Conservation (phyloP, 2,329 filamentous ascomycete species). For the Laburnicola sp. region DNA sequence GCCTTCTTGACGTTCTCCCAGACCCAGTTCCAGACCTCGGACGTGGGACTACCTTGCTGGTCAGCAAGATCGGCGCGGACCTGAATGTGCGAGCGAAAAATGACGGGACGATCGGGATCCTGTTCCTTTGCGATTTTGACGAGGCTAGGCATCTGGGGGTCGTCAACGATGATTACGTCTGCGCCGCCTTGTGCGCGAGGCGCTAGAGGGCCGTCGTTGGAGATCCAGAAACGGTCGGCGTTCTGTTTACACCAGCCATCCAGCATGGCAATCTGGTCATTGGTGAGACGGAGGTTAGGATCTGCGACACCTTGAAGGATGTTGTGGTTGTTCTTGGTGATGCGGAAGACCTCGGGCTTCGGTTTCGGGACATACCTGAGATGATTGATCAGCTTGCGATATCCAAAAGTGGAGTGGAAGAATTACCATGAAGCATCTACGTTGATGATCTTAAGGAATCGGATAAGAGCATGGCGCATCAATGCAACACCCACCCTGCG, state of each 20-base stretch:
- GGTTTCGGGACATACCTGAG: conserved; percentile 73
- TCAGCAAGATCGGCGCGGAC: conserved; percentile 74
- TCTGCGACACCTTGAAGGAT: conserved; percentile 78
- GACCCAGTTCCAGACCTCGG: conserved; percentile 74
- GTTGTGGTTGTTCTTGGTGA: conserved; percentile 88
- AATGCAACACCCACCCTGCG: conserved; percentile 82
- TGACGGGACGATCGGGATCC: conserved; percentile 73
- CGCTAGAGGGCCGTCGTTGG: conserved; percentile 66
- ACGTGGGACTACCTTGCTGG: conserved; percentile 65
- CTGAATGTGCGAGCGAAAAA: conserved; percentile 83
- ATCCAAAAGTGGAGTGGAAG: too few species aligned
- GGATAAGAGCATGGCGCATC: conserved; percentile 77
- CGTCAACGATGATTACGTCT: conserved; percentile 76
- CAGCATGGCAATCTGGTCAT: conserved; percentile 65
- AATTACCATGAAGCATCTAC: conserved; percentile 74
- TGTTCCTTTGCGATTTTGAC: conserved; percentile 73
- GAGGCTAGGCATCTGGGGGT: conserved; percentile 80
- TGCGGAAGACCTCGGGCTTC: conserved; percentile 75
- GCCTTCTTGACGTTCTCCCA: conserved; percentile 71
- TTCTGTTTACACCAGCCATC: conserved; percentile 74
- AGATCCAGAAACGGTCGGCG: conserved; percentile 73
- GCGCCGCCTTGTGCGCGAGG: conserved; percentile 70
- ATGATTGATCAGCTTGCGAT: neutral
- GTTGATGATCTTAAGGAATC: conserved; percentile 67
- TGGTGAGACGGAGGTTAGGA: conserved; percentile 64